Evolutionary conservation across 805 yeast genomes (phyloP), one percentile per base, ranked within the genome.

Genomic region (Yamadazyma sp.): DNA sequence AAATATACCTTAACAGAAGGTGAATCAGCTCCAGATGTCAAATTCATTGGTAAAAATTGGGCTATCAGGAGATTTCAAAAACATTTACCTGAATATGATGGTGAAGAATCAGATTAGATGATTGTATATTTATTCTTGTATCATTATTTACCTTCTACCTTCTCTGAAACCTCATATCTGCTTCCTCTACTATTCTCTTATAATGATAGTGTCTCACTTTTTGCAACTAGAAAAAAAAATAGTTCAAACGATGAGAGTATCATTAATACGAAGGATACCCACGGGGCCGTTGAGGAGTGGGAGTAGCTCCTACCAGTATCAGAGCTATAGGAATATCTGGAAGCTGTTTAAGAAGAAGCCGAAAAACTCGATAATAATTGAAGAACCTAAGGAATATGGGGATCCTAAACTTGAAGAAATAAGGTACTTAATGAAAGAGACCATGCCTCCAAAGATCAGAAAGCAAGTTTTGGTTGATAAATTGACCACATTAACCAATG

Each of bases 41-140:
- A 77, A 47, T 83, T 86, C 46, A 71, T 83, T 18, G 95, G 95
- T 2, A 63, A 78, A 50, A 86, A 86, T 53, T 85, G 94, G 93
- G 94, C 94, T 1, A 74, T 84, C 24, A 76, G 75, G 53, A 69
- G 87, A 47, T 70, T 80, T 30, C 94, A 85, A 53, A 67, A 66
- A 36, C 71, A 66, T 50, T 50, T 68, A 32, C 66, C 63, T 7
- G 65, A 59, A 24, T 55, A 38, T 32, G 42, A 45, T 13, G 54
- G 42, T 15, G 30, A 27, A 27, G n/a, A n/a, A n/a, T 23, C 26
- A 9, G 26, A 23, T 6, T 23, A 23, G 26, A 6, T 20, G n/a
- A n/a, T n/a, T n/a, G n/a, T n/a, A n/a, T n/a, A n/a, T n/a, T n/a
- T n/a, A n/a, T n/a, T n/a, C n/a, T n/a, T n/a, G n/a, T n/a, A n/a